Evolutionary conservation across 805 yeast species (phyloP).

Genomic region (Ogataea glucozyma): DNA sequence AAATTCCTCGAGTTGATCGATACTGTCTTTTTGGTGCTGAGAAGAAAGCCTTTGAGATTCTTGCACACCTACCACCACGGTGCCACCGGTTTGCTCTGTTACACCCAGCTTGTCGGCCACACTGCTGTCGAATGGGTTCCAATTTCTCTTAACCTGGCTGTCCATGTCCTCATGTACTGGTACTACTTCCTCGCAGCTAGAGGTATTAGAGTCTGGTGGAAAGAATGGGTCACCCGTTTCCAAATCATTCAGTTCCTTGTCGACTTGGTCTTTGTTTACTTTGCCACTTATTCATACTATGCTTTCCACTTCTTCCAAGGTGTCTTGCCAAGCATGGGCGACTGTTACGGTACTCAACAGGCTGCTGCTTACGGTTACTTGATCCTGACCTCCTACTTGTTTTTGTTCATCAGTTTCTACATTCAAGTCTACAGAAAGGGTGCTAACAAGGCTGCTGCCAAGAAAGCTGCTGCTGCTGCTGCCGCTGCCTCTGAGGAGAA

Average conservation of each 20-base stretch:
- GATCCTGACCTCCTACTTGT: constrained; percentile 83
- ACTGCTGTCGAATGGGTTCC: constrained; percentile 97
- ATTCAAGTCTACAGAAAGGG: constrained; percentile 73
- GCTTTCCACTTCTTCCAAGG: constrained; percentile 64
- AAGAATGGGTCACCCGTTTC: constrained; percentile 96
- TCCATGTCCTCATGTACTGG: constrained; percentile 97
- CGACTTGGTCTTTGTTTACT: constrained; percentile 88
- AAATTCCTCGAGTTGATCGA: constrained; percentile 88
- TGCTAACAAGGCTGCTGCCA: constrained; percentile 26
- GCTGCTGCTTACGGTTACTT: constrained; percentile 93
- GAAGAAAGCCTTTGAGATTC: constrained; percentile 88
- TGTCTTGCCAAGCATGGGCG: constrained; percentile 72
- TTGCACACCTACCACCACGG: constrained; percentile 98
- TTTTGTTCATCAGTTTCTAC: constrained; percentile 91
- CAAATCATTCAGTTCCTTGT: constrained; percentile 92
- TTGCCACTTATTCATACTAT: constrained; percentile 89
- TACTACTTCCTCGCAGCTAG: constrained; percentile 91
- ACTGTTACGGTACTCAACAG: constrained; percentile 87
- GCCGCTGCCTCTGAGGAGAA: constrained; percentile 14
- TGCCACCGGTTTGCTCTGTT: constrained; percentile 93
- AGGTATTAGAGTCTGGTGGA: constrained; percentile 98
- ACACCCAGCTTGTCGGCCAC: constrained; percentile 85
- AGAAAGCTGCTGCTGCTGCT: constrained; percentile 19
- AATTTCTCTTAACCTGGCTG: constrained; percentile 82
- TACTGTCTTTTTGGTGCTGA: constrained; percentile 87